phyloP scores from a whole-genome alignment of 495 filamentous ascomycete genomes.

The Aspergillus saccharolyticus region DNA sequence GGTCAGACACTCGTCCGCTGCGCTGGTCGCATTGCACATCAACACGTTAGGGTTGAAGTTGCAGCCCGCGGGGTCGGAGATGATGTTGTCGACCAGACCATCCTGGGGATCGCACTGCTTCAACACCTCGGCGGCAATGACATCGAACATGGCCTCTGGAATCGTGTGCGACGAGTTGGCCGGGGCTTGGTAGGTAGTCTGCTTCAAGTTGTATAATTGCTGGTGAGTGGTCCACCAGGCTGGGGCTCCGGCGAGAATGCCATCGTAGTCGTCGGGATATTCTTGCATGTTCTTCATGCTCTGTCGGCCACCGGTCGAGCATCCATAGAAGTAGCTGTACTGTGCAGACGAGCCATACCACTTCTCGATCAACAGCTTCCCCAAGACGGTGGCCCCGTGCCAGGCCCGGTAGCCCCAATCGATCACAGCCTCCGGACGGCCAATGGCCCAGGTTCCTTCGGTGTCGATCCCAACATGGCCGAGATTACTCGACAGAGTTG shows the following conservation, averaged over 20 bases:
- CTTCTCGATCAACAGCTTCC: conserved; percentile 25
- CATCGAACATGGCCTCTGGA: conserved; percentile 8
- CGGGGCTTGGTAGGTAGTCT: conserved; percentile 26
- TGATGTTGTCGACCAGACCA: conserved; percentile 50
- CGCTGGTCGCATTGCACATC: conserved; percentile 29
- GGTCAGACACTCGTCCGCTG: conserved; percentile 39
- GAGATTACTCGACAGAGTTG: conserved; percentile 49
- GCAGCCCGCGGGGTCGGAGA: conserved; percentile 47
- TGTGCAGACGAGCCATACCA: conserved; percentile 39
- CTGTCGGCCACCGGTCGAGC: conserved; percentile 56
- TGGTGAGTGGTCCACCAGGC: conserved; percentile 48
- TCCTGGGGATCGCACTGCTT: conserved; percentile 53
- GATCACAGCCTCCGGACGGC: conserved; percentile 31
- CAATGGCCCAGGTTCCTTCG: conserved; percentile 43
- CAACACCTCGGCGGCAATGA: conserved; percentile 9
- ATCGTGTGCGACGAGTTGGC: conserved; percentile 9
- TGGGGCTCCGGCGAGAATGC: conserved; percentile 25
- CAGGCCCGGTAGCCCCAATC: conserved; percentile 17
- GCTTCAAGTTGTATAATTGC: conserved; percentile 44
- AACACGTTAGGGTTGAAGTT: conserved; percentile 39
- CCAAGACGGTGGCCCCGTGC: conserved; percentile 19
- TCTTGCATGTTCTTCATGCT: conserved; percentile 49
- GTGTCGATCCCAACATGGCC: conserved; percentile 41
- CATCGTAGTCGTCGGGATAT: conserved; percentile 44
- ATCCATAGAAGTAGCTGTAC: conserved; percentile 53